These are phyloP conservation scores for Rhizopus arrhizus DNA, from an alignment of 371 early-diverging fungal species.

Conservation along the genomic window DNA sequence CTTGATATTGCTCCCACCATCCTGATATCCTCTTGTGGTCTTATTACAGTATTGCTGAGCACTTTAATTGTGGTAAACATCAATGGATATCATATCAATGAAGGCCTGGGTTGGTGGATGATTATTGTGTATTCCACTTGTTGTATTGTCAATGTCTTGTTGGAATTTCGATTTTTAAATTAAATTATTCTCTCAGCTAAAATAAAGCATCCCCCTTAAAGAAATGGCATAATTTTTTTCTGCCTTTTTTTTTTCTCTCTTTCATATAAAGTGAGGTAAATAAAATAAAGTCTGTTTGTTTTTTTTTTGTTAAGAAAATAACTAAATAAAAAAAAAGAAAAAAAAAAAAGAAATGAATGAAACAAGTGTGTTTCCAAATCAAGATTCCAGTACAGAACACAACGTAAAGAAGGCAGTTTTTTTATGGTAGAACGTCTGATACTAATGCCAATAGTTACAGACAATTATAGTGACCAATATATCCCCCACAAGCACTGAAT, in stretches of 20 bases:
- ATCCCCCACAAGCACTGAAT: slow-evolving; percentile 39
- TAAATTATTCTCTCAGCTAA: neutral
- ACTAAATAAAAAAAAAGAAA: no score
- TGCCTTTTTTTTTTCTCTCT: no score
- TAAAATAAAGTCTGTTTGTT: no score
- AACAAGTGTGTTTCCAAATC: no score
- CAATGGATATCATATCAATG: slow-evolving; percentile 53
- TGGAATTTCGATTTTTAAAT: slow-evolving; percentile 44
- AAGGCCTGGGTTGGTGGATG: slow-evolving; percentile 57
- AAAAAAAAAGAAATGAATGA: no score
- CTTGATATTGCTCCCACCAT: slow-evolving; percentile 60
- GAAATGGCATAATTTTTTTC: no score
- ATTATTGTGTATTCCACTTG: slow-evolving; percentile 55
- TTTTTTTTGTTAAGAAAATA: no score
- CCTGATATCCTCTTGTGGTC: slow-evolving; percentile 53
- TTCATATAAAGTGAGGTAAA: no score
- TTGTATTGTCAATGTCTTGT: slow-evolving; percentile 49
- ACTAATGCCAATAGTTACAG: neutral
- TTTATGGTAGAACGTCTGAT: no score
- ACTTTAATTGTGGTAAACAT: slow-evolving; percentile 55
- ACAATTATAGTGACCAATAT: slow-evolving; percentile 37
- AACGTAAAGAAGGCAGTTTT: no score
- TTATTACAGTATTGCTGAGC: slow-evolving; percentile 53
- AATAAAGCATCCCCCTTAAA: no score
- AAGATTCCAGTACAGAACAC: no score